A percentile compares a stretch with the other conserved stretches of the same genome.
Conservation (phyloP, 257 asterid genomes). For the Marsdenia floribunda region DNA sequence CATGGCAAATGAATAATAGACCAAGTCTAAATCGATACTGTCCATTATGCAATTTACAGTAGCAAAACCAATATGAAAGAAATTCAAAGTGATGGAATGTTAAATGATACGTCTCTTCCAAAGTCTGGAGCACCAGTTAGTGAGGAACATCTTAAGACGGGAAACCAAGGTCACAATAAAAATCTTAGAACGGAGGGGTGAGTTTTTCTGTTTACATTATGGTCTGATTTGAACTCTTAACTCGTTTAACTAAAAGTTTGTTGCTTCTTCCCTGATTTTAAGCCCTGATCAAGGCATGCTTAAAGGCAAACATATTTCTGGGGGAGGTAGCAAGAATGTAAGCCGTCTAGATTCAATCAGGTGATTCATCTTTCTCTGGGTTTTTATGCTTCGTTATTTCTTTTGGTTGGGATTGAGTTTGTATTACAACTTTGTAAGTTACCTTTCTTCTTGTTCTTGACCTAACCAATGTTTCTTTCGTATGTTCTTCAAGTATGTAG, state of each 20-base stretch:
- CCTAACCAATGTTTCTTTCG: background rate
- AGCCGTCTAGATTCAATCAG: slow-evolving; percentile 9
- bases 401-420: background rate
- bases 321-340: slow-evolving; percentile 5
- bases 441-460: background rate
- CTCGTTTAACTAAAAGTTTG: background rate
- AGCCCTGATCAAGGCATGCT: slow-evolving; percentile 1
- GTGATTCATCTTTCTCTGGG: slow-evolving; percentile 2
- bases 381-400: background rate
- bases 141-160: slow-evolving; percentile 36
- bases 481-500: background rate
- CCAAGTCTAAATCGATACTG: slow-evolving; percentile 3
- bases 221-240: background rate
- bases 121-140: slow-evolving; percentile 29
- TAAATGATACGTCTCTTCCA: slow-evolving; percentile 33
- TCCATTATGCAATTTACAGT: slow-evolving; percentile 23
- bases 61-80: slow-evolving; percentile 26
- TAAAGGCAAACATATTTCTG: slow-evolving; percentile 9
- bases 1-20: background rate
- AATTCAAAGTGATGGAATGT: slow-evolving; percentile 26
- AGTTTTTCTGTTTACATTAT: slow-evolving; percentile 20
- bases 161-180: slow-evolving; percentile 34
- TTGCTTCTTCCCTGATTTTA: background rate
- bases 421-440: background rate
- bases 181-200: slow-evolving; percentile 33